Base-by-base conservation (phyloP, 495 filamentous ascomycete species). In the Podospora pseudopauciseta region DNA sequence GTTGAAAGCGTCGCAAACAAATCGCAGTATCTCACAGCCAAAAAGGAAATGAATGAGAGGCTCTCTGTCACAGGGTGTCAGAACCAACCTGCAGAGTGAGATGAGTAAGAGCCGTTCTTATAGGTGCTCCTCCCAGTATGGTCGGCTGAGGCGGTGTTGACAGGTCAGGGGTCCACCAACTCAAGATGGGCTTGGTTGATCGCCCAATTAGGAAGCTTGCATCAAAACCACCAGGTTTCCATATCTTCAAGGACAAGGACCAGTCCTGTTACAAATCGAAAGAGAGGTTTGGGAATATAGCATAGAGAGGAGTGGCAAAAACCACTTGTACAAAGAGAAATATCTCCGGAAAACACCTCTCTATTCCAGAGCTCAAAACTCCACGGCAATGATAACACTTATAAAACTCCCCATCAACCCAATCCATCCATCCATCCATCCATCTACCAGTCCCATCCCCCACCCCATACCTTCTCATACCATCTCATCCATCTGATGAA, bases 151-250 rank as follows among this genome's bases (percentile, higher is more conserved):
- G 55, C 11, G 9, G 64, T n/a, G 26, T 19, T 20, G 19, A 30
- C 7, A 28, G 26, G 3, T n/a, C n/a, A 58, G 18, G 18, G 64
- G 11, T 62, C 68, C 68, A 70, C 68, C 53, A 54, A 4, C 27
- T 27, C 59, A 32, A 60, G 65, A 57, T 54, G 39, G 30, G 53
- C 18, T 34, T 63, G 60, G 63, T 16, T 66, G 39, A 60, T 64
- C 18, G 34, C 70, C 66, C 64, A 59, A 71, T 71, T 67, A 67
- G 66, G 70, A 63, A 71, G 64, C 63, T 65, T 65, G 20, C 19
- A 60, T 65, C 62, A 32, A 32, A 67, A 20, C 19, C 23, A 28
- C 34, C 26, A 27, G 30, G 55, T 19, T 58, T 58, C 55, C 55
- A 58, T 49, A 49, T 49, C 13, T 65, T 64, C 15, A 11, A 27